Conservation (phyloP, 202 grass and related monocot species). For the Setaria italica region DNA sequence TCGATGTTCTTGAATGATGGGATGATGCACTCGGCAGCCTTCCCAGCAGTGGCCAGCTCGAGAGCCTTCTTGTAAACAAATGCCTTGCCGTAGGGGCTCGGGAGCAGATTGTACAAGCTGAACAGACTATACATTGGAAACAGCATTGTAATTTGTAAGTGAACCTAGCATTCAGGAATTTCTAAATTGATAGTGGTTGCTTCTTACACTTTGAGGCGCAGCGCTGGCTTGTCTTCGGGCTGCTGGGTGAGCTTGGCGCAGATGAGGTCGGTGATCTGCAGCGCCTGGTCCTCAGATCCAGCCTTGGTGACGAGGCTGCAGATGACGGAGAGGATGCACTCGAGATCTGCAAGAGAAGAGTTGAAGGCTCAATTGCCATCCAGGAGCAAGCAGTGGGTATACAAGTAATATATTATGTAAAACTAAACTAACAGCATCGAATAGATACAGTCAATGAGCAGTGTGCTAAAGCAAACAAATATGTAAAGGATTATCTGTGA, state of each 20-base stretch:
- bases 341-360: constrained; percentile 64
- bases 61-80: constrained; percentile 87
- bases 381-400: neutral
- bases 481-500: no score
- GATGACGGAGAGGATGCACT: constrained; percentile 79
- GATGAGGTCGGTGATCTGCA: constrained; percentile 79
- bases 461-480: no score
- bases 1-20: constrained; percentile 91
- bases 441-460: no score
- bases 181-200: neutral
- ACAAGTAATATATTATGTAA: neutral
- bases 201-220: constrained; percentile 85
- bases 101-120: constrained; percentile 81
- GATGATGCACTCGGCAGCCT: constrained; percentile 69
- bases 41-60: constrained; percentile 61
- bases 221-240: constrained; percentile 59
- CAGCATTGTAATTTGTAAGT: neutral
- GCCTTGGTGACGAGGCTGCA: constrained; percentile 86
- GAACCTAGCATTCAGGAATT: neutral
- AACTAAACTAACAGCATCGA: neutral
- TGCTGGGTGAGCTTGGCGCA: constrained; percentile 78
- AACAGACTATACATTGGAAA: constrained; percentile 56
- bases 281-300: constrained; percentile 67
- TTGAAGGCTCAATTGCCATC: neutral
- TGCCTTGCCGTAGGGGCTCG: constrained; percentile 67